phyloP scores from a whole-genome alignment of 2,329 filamentous ascomycete species.

The Cercospora citrullina region DNA sequence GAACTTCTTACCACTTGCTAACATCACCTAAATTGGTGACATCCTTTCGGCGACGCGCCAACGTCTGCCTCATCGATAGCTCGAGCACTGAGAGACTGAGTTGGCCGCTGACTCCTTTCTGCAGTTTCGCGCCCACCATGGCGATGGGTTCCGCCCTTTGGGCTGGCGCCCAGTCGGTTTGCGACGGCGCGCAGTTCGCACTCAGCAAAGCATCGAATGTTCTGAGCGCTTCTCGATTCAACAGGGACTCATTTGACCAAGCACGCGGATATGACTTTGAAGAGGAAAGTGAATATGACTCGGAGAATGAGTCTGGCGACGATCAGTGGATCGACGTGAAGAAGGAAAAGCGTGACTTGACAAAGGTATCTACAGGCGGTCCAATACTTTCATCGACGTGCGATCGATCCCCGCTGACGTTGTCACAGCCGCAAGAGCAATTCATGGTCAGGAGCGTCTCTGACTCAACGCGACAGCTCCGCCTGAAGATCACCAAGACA shows the following conservation, averaged over 20 bases:
- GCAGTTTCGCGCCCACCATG: constrained; percentile 5
- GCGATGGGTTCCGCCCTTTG: constrained; percentile 10
- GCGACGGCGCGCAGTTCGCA: not conserved
- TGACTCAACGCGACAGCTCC: not conserved
- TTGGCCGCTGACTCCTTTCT: not conserved
- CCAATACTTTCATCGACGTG: not conserved
- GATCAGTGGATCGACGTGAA: constrained; percentile 11
- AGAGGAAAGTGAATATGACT: constrained; percentile 4
- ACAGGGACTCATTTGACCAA: constrained; percentile 11
- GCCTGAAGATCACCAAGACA: constrained; percentile 3
- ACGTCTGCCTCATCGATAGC: not conserved
- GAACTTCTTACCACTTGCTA: not conserved
- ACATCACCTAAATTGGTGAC: constrained; percentile 2
- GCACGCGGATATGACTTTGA: constrained; percentile 1
- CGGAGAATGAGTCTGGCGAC: constrained; percentile 7
- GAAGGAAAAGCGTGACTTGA: not conserved
- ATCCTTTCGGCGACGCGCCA: constrained; percentile 1
- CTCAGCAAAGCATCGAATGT: constrained; percentile 2
- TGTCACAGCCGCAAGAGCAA: constrained; percentile 6
- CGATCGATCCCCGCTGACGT: not conserved
- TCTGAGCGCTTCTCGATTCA: constrained; percentile 10
- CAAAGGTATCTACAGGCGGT: not conserved
- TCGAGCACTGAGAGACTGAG: not conserved
- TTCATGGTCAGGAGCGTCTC: constrained; percentile 1
- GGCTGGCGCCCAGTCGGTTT: not conserved